Evolutionary conservation across 306 rosid genomes (phyloP).

Genomic region (Cucurbita maxima): DNA sequence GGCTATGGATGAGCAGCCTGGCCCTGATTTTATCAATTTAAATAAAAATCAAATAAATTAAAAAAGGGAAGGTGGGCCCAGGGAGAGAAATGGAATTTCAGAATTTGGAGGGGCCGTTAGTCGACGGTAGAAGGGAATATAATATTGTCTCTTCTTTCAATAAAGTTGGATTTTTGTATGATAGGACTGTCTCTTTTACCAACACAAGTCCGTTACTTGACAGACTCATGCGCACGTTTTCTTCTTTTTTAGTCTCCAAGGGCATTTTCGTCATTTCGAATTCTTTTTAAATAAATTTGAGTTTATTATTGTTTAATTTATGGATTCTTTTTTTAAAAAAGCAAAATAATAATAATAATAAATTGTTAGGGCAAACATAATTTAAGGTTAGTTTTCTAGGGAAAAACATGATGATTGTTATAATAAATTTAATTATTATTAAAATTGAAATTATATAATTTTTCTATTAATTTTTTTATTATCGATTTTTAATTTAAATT

Average conservation of each 20-base stretch:
- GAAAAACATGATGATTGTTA: too few species aligned
- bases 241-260: background rate
- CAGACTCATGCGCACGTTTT: constrained; percentile 5
- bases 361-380: too few species aligned
- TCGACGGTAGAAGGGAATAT: background rate
- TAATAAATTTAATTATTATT: too few species aligned
- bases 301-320: background rate
- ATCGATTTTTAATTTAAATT: too few species aligned
- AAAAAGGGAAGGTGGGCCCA: background rate
- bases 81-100: background rate
- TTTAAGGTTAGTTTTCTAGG: too few species aligned
- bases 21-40: constrained; percentile 28
- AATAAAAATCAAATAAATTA: too few species aligned
- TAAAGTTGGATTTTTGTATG: background rate
- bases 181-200: background rate
- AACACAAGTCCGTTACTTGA: background rate
- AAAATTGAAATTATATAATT: too few species aligned
- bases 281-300: background rate
- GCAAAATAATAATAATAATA: too few species aligned
- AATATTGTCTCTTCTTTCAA: background rate
- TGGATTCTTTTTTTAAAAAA: too few species aligned
- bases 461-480: too few species aligned
- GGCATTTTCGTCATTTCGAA: background rate
- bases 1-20: constrained; percentile 59
- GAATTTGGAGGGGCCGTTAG: background rate